A percentile compares a stretch with the other conserved stretches of the same genome.
These are phyloP conservation scores for Verticillium albo-atrum DNA, from an alignment of 2,329 filamentous ascomycete genomes.

Conservation along the genomic window DNA sequence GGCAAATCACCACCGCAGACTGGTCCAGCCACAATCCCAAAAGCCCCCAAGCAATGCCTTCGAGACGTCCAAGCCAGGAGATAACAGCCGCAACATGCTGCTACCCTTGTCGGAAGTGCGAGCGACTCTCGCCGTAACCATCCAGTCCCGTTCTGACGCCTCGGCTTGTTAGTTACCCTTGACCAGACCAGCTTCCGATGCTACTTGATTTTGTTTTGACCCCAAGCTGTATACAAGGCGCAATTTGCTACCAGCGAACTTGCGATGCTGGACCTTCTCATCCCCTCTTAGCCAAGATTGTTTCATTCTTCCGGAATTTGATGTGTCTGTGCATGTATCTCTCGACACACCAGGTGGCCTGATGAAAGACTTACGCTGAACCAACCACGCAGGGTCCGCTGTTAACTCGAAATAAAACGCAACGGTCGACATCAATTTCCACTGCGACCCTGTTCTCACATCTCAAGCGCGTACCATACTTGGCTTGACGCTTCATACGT, in stretches of 20 bases:
- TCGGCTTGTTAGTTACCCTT: background rate
- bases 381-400: background rate
- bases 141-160: background rate
- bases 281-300: background rate
- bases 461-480: background rate
- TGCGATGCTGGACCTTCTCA: background rate
- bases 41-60: background rate
- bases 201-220: background rate
- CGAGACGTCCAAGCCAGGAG: background rate
- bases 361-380: background rate
- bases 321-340: background rate
- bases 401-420: background rate
- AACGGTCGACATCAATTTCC: background rate
- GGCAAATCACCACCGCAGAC: background rate
- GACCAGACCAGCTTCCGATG: background rate
- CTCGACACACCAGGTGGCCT: background rate
- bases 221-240: background rate
- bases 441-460: background rate
- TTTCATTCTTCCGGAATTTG: slow-evolving; percentile 1
- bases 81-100: background rate
- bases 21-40: background rate
- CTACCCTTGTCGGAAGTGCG: background rate
- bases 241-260: no score
- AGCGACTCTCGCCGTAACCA: background rate
- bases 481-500: background rate